Evolutionary conservation across 176 grass and related monocot genomes (phyloP).

Genomic region (Zea mays): Zm-B73-REFERENCE-NAM-5.0 NC_050098.1:14366501-14367000

Average conservation of each 20-base stretch:
- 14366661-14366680: constrained; percentile 32
- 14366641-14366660: constrained; percentile 71
- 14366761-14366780: constrained; percentile 65
- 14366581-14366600: constrained; percentile 42
- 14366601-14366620: constrained; percentile 46
- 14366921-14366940: constrained; percentile 58
- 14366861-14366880: constrained; percentile 41
- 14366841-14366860: constrained; percentile 48
- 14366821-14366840: constrained; percentile 56
- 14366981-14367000: too few species aligned
- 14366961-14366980: background rate
- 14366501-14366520: background rate
- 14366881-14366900: constrained; percentile 16
- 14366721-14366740: constrained; percentile 1
- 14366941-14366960: constrained; percentile 33
- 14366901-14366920: constrained; percentile 50
- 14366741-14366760: constrained; percentile 31
- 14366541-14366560: constrained; percentile 57
- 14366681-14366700: constrained; percentile 36
- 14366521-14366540: constrained; percentile 37
- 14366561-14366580: constrained; percentile 62
- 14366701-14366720: constrained; percentile 59
- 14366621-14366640: constrained; percentile 54
- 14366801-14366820: constrained; percentile 57
- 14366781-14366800: constrained; percentile 57